Percentiles rank a stretch among this genome's conserved stretches.
These are phyloP conservation scores for Jatropha multifida DNA, from an alignment of 441 rosid species.

Conservation along the genomic window DNA sequence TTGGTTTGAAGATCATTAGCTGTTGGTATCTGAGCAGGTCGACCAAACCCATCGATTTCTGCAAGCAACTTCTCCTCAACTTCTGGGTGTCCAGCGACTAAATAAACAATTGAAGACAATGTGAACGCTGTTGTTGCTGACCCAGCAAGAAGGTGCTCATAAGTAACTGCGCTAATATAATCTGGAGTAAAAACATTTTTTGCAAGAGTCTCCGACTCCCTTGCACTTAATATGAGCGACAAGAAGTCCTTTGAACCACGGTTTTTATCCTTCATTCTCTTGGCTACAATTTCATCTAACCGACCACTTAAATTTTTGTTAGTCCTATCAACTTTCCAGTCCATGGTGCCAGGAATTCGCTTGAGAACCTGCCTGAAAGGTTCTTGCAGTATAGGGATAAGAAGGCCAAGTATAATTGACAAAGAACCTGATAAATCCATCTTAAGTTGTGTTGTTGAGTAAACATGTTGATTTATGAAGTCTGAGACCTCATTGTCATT, in stretches of 20 bases:
- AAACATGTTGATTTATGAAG: slow-evolving; percentile 78
- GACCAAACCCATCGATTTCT: slow-evolving; percentile 73
- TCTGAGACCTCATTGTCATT: slow-evolving; percentile 50
- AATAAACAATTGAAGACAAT: slow-evolving; percentile 63
- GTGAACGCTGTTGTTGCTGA: slow-evolving; percentile 89
- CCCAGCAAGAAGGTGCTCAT: slow-evolving; percentile 93
- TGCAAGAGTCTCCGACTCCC: slow-evolving; percentile 57
- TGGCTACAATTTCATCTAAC: slow-evolving; percentile 73
- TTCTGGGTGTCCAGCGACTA: slow-evolving; percentile 68
- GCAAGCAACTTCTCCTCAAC: slow-evolving; percentile 70
- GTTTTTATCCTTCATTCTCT: slow-evolving; percentile 53
- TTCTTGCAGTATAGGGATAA: slow-evolving; percentile 81
- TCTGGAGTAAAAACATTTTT: slow-evolving; percentile 59
- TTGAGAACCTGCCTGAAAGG: slow-evolving; percentile 82
- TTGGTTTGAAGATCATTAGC: slow-evolving; percentile 66
- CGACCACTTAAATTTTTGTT: slow-evolving; percentile 51
- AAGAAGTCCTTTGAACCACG: slow-evolving; percentile 69
- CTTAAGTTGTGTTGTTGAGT: slow-evolving; percentile 93
- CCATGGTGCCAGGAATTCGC: slow-evolving; percentile 89
- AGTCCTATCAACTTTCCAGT: slow-evolving; percentile 73
- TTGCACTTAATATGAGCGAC: slow-evolving; percentile 66
- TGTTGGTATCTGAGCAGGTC: slow-evolving; percentile 51
- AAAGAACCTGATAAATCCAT: slow-evolving; percentile 91
- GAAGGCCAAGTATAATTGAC: slow-evolving; percentile 74
- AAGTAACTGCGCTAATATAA: slow-evolving; percentile 79